Base-by-base conservation (phyloP, 2,329 filamentous ascomycete species). In the Apiospora rasikravindrae region DNA sequence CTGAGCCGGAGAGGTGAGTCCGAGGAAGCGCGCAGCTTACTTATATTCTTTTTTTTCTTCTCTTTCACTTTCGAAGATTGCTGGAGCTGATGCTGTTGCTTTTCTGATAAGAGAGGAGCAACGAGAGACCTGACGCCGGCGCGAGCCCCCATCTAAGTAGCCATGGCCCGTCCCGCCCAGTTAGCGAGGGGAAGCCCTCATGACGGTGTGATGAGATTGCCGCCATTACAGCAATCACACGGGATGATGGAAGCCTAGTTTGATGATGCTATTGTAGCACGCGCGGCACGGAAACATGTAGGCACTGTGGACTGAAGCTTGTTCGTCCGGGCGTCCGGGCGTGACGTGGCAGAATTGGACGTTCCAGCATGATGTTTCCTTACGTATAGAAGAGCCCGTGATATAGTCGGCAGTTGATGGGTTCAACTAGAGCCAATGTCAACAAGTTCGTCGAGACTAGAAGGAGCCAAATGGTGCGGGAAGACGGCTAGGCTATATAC, bases 161-260 rank as follows among this genome's bases (percentile, higher is more conserved):
- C 29, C 53, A 61, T 22, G 53, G 53, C 29, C 53, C 53, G 53
- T 61, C 29, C 53, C 53, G 53, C 53, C 29, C 53, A 61, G 53
- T 61, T 61, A 61, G 53, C 53, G 53, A 61, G 53, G 53, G 53
- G 51, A 57, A 61, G 2, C 29, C 53, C 5, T 37, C 53, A 61
- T 61, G 53, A 61, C 53, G 53, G 29, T 22, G 8, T 16, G 16
- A 61, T 61, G 53, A 61, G 29, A 22, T 61, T 22, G 29, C 16
- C 5, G 16, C 29, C 29, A 7, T 61, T 33, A 2, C 33, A 33
- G 29, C 53, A 14, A 37, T 61, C 53, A 11, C 57, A n/a, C 57
- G 29, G 22, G 7, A 64, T 64, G 33, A 64, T 37, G 33, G 33
- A 64, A 64, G 19, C 40, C 33, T 40, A 24, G 57, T 40, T 33